Evolutionary conservation across 495 filamentous ascomycete genomes (phyloP).

Genomic region (Zalerion maritima): DNA sequence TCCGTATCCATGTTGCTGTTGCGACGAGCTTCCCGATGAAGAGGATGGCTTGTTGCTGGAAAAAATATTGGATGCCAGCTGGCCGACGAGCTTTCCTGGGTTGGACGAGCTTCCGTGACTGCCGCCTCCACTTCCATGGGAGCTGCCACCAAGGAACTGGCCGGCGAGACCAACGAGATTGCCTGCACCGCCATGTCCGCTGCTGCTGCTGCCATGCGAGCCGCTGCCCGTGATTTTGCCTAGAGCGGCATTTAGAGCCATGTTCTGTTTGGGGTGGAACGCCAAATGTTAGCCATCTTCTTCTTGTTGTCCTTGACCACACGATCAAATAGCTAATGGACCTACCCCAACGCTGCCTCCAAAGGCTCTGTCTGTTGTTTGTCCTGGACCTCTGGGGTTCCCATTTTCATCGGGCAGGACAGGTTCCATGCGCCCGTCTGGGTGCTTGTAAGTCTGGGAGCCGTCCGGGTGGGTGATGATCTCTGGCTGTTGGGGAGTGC

Average conservation of each 20-base stretch:
- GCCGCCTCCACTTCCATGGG: conserved; percentile 12
- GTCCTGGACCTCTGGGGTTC: conserved; percentile 19
- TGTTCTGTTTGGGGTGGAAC: conserved; percentile 1
- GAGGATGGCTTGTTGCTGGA: no score
- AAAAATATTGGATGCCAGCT: conserved; percentile 31
- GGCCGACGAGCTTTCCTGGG: conserved; percentile 28
- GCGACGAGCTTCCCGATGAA: conserved; percentile 19
- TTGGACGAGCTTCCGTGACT: conserved; percentile 16
- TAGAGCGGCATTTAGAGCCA: conserved; percentile 4
- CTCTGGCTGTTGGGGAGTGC: conserved; percentile 25
- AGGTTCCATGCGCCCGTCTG: conserved; percentile 37
- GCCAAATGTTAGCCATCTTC: conserved; percentile 4
- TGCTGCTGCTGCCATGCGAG: conserved; percentile 12
- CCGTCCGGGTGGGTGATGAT: conserved; percentile 40
- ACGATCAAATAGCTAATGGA: conserved; percentile 1
- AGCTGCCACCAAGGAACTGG: conserved; percentile 20
- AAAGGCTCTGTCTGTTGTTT: conserved; percentile 27
- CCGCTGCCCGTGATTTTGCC: no score
- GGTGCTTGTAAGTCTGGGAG: conserved; percentile 30
- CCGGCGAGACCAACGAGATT: conserved; percentile 21
- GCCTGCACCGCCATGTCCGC: conserved; percentile 15
- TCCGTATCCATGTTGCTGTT: conserved; percentile 22
- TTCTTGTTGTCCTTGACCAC: not conserved
- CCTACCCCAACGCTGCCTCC: conserved; percentile 20
- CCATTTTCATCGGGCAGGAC: conserved; percentile 21